Percentiles rank a stretch among this genome's conserved stretches.
phyloP scores from a whole-genome alignment of 345 rosid species.

The Trapa incisa region DNA sequence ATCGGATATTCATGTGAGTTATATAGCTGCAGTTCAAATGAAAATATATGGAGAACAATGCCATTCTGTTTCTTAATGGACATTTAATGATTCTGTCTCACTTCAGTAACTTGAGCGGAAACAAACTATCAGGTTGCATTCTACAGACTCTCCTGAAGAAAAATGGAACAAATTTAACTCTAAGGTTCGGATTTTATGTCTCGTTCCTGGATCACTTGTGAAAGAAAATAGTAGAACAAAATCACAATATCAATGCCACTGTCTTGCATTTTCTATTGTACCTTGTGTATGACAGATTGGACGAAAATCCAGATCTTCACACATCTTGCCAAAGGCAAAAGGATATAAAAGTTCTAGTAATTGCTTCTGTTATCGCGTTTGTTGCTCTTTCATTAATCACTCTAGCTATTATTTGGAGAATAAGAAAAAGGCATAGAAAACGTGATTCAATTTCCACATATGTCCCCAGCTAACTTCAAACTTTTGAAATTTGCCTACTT shows the following conservation, averaged over 20 bases:
- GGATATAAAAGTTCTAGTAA: slow-evolving; percentile 3
- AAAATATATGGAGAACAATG: too few relatives aligned
- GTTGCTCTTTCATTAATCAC: background rate
- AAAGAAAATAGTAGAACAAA: background rate
- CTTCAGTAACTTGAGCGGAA: slow-evolving; percentile 27
- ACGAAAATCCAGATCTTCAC: slow-evolving; percentile 24
- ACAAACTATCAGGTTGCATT: slow-evolving; percentile 28
- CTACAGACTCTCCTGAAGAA: slow-evolving; percentile 25
- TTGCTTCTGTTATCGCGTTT: background rate
- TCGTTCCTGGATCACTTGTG: background rate
- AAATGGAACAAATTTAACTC: slow-evolving; percentile 11
- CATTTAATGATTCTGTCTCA: background rate
- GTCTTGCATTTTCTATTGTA: background rate
- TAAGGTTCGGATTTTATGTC: slow-evolving; percentile 3
- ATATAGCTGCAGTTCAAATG: background rate
- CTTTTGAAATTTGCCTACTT: too few relatives aligned
- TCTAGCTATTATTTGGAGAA: too few relatives aligned
- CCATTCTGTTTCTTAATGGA: too few relatives aligned
- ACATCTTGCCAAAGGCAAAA: slow-evolving; percentile 1
- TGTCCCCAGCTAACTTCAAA: too few relatives aligned
- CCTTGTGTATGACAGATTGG: slow-evolving; percentile 13
- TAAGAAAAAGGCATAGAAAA: too few relatives aligned
- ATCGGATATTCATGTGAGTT: slow-evolving; percentile 34
- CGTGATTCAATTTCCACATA: too few relatives aligned
- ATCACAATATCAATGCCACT: background rate